Base-by-base conservation (phyloP, 805 yeast genomes). In the Nakazawaea holstii region DNA sequence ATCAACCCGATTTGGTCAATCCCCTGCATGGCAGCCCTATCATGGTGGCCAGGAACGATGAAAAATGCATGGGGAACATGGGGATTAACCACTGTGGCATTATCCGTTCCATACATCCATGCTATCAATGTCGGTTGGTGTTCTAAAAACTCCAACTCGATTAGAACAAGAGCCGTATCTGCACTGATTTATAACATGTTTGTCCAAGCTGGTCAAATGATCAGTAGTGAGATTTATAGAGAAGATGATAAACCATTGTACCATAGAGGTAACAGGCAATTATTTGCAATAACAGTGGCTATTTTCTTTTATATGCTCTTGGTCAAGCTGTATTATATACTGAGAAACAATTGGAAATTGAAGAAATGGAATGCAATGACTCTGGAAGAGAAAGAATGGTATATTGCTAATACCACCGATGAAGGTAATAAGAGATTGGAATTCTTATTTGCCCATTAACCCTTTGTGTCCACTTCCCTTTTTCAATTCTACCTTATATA, bases 181-280 rank as follows among this genome's bases (percentile, higher is more conserved):
- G 78, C 87, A 0, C 80, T 89, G 0, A 49, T 84, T 41, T 82
- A 77, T 57, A 84, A 83, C 55, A 80, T 82, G 70, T 74, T 72
- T 59, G 78, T 77, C 0, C 90, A 84, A 57, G 67, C 78, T 0
- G 84, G 80, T 1, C 61, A 68, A 15, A 79, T 84, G 42, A 65
- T 76, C 8, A 65, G 79, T 2, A 66, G 80, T 7, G 77, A 82
- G 55, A 70, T 84, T 6, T 84, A 84, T 60, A 61, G 82, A 41
- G 58, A 59, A 1, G 73, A 70, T 38, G 91, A 84, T 57, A 66
- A 65, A 37, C 91, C 91, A 1, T 56, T 70, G 31, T 85, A 85
- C 57, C 70, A 70, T 36, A 62, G 73, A 20, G 92, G 90, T 38
- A 82, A 84, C 52, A 50, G 53, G 11, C 67, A 58, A 17, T 64